Conservation (phyloP, 257 asterid genomes). For the Gentiana dahurica region DNA sequence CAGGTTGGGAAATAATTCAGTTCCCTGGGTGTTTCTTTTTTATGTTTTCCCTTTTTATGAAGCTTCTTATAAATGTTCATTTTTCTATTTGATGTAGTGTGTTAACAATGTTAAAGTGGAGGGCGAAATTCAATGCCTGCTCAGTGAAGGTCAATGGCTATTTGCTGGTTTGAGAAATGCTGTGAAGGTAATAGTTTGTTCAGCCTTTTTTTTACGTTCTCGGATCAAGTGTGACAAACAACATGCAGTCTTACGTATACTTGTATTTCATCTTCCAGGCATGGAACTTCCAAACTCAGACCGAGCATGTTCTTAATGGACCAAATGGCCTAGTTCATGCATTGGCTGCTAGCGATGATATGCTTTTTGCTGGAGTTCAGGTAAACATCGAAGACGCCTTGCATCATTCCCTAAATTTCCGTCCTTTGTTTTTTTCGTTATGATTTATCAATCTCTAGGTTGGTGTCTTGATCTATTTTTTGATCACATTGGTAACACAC, state of each 20-base stretch:
- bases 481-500: neutral
- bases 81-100: constrained; percentile 17
- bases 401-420: neutral
- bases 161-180: constrained; percentile 33
- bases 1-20: constrained; percentile 18
- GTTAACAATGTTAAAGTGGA: constrained; percentile 12
- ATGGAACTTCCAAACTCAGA: constrained; percentile 33
- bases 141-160: constrained; percentile 43
- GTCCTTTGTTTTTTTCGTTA: neutral
- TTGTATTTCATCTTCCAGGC: constrained; percentile 20
- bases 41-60: neutral
- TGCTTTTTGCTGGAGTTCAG: constrained; percentile 55
- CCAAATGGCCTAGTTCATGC: constrained; percentile 40
- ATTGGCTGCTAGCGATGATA: constrained; percentile 24
- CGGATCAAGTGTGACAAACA: neutral
- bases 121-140: constrained; percentile 30
- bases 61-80: neutral
- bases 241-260: neutral
- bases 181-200: constrained; percentile 27
- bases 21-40: neutral
- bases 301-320: constrained; percentile 25
- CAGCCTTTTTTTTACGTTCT: neutral
- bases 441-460: neutral
- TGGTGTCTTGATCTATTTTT: neutral
- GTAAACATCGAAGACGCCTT: constrained; percentile 13